Base-by-base conservation (phyloP, 2,329 filamentous ascomycete species). In the Moelleriella libera region DNA sequence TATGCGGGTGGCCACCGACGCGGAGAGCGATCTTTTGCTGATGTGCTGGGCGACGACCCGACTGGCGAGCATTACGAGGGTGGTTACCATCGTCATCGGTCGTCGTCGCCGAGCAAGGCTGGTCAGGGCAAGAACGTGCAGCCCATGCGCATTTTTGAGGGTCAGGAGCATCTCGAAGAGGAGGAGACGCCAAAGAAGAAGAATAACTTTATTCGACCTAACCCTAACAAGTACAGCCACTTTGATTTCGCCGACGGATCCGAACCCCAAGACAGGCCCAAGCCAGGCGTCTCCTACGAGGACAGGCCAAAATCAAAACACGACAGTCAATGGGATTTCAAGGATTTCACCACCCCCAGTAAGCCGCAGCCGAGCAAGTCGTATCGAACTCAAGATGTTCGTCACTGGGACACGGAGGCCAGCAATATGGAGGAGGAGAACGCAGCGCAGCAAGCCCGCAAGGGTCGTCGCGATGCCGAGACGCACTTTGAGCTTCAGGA, bases 401-500 rank as follows among this genome's bases (percentile, higher is more conserved):
- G 85, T 48, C 83, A 92, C 62, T 94, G 86, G 79, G 83, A 82
- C 55, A 80, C 83, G 44, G 82, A 88, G 44, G 43, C 42, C 11
- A 47, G 39, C 50, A 76, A 83, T 47, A 41, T 34, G n/a, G 41
- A 76, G 43, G 63, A 65, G 39, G 72, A 76, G 39, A 80, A 78
- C 7, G 77, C 81, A 6, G 71, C 71, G 53, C 70, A 78, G 11
- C 70, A 76, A 34, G 71, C 78, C 39, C 68, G 74, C 56, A 84
- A 84, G 60, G 74, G 84, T 39, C 85, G 90, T 50, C 85, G 81
- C 41, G 86, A 94, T 57, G 82, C 84, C 14, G 81, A 89, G 59
- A 68, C 80, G 1, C 88, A 97, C 64, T 96, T 95, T 59, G 81
- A 92, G 51, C 76, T 96, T 57, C 71, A 78, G 47, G 89, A 97